phyloP scores from a whole-genome alignment of 805 yeast species.

The Saccharomycopsis sp. region DNA sequence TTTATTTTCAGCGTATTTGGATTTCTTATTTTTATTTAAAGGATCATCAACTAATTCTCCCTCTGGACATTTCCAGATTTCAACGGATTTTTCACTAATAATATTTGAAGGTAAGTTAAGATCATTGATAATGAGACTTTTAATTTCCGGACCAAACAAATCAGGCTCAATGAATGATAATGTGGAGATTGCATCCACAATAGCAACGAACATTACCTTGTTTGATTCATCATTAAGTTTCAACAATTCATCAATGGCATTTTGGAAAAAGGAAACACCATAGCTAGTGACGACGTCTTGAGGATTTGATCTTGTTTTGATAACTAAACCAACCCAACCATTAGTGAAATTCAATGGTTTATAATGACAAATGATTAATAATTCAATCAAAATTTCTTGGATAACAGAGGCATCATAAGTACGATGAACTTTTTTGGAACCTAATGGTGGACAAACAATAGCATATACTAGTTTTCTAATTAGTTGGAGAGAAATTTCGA shows the following conservation, averaged over 20 bases:
- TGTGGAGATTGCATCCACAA: conserved; percentile 37
- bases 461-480: too few species aligned
- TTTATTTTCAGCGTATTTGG: conserved; percentile 42
- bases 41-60: conserved; percentile 64
- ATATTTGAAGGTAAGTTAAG: conserved; percentile 31
- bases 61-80: conserved; percentile 59
- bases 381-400: conserved; percentile 28
- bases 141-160: conserved; percentile 40
- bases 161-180: conserved; percentile 52
- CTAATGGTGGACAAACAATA: conserved; percentile 21
- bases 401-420: too few species aligned
- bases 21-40: conserved; percentile 29
- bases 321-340: conserved; percentile 74
- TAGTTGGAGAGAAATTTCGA: too few species aligned
- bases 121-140: conserved; percentile 32
- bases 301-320: conserved; percentile 54
- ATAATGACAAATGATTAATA: conserved; percentile 38
- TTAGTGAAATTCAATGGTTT: conserved; percentile 27
- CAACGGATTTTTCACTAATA: conserved; percentile 31
- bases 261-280: conserved; percentile 17
- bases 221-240: conserved; percentile 21
- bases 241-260: conserved; percentile 18
- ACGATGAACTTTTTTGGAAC: background rate
- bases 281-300: conserved; percentile 36
- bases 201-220: conserved; percentile 41